A percentile compares a stretch with the other conserved stretches of the same genome.
Conservation (phyloP, 345 rosid species). For the Linum usitatissimum region DNA sequence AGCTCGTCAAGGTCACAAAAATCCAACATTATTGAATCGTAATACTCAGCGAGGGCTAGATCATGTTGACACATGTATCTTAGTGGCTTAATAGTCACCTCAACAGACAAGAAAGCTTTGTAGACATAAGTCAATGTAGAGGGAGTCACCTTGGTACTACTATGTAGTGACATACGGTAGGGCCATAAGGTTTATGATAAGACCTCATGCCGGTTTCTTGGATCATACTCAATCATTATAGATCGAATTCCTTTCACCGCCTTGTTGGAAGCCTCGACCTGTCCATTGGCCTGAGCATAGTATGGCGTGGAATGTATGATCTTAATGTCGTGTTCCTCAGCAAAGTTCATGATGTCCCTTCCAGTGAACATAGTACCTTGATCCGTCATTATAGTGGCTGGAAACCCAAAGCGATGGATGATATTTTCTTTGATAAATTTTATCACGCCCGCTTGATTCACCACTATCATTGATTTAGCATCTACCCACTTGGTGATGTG, state of each 20-base stretch:
- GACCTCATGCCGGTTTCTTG: too few species aligned
- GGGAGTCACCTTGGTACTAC: too few species aligned
- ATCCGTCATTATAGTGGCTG: not conserved
- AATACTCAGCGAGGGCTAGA: not conserved
- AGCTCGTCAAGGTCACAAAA: not conserved
- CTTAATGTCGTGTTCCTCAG: not conserved
- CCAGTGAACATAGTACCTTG: conserved; percentile 1
- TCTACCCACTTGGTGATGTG: conserved; percentile 4
- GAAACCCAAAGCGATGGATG: not conserved
- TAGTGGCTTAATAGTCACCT: not conserved
- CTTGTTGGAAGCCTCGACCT: not conserved
- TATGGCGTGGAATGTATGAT: not conserved
- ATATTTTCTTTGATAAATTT: not conserved
- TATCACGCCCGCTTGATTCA: not conserved
- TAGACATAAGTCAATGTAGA: not conserved
- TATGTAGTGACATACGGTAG: too few species aligned
- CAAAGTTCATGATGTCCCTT: not conserved
- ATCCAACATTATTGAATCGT: not conserved
- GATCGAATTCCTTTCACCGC: too few species aligned
- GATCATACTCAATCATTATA: too few species aligned
- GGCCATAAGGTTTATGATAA: too few species aligned
- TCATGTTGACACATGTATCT: not conserved
- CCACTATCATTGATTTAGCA: not conserved
- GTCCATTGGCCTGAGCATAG: conserved; percentile 4
- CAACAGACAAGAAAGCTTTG: not conserved